Evolutionary conservation across 441 rosid species (phyloP).

Genomic region (Euphorbia corollata): DNA sequence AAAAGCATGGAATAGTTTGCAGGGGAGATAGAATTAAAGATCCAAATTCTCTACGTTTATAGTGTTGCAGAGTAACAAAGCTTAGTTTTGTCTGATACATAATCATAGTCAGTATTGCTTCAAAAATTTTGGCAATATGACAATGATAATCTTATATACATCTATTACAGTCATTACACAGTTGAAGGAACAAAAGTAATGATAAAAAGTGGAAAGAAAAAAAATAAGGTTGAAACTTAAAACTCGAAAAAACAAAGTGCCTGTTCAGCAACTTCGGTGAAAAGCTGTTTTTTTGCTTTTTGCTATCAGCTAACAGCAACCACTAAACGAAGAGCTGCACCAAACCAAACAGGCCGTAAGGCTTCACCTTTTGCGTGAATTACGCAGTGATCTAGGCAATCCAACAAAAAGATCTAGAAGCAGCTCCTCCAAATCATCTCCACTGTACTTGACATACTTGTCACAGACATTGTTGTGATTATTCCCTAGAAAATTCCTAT

Average conservation of each 20-base stretch:
- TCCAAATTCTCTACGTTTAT: not conserved
- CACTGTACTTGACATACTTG: conserved; percentile 46
- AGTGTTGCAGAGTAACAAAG: not conserved
- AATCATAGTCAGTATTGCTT: conserved; percentile 15
- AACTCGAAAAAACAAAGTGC: not conserved
- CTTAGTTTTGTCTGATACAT: conserved; percentile 6
- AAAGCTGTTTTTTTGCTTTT: too few relatives aligned
- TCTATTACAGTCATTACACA: conserved; percentile 11
- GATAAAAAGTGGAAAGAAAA: not conserved
- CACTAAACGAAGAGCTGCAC: too few relatives aligned
- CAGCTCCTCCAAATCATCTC: conserved; percentile 46
- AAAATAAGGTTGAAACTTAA: conserved; percentile 6
- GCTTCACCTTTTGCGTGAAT: conserved; percentile 42
- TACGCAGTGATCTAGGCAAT: conserved; percentile 36
- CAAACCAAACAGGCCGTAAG: too few relatives aligned
- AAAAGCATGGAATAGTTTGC: not conserved
- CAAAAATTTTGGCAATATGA: conserved; percentile 2
- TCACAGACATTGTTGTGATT: conserved; percentile 37
- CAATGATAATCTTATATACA: conserved; percentile 3
- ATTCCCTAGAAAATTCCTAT: conserved; percentile 49
- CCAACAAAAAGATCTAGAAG: conserved; percentile 67
- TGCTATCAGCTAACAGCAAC: too few relatives aligned
- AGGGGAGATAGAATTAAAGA: too few relatives aligned
- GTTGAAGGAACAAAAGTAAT: not conserved
- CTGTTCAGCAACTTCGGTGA: too few relatives aligned